These are phyloP conservation scores for Biscogniauxia marginata DNA, from an alignment of 2,329 filamentous ascomycete genomes.

Conservation along the genomic window DNA sequence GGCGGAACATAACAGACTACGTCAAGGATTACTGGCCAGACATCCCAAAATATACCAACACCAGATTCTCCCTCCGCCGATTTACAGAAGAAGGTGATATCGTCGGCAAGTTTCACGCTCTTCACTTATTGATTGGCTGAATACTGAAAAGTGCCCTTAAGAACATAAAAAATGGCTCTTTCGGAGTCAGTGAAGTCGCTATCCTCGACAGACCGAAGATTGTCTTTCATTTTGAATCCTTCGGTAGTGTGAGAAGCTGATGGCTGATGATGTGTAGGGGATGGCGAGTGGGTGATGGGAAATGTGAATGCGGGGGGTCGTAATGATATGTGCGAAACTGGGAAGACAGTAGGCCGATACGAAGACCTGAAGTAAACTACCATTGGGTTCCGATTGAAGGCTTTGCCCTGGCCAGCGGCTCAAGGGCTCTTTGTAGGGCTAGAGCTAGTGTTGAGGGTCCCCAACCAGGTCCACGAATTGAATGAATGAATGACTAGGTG, in stretches of 20 bases:
- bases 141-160: constrained; percentile 2
- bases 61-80: background rate
- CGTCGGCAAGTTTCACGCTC: background rate
- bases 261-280: background rate
- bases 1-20: background rate
- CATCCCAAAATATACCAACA: background rate
- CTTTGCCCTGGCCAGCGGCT: no score
- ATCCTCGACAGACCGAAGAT: background rate
- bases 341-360: background rate
- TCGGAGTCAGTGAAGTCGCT: background rate
- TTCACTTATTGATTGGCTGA: background rate
- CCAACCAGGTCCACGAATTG: no score
- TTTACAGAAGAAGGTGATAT: background rate
- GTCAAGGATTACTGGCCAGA: background rate
- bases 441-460: no score
- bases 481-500: no score
- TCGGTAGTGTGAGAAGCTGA: background rate
- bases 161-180: constrained; percentile 1
- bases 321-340: background rate
- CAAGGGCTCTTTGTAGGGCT: no score
- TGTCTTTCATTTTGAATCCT: background rate
- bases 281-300: background rate
- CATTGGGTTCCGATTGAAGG: no score
- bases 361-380: no score
- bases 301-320: no score